Conservation (phyloP, 768 basidiomycete species). For the Leccinum variicolor region DNA sequence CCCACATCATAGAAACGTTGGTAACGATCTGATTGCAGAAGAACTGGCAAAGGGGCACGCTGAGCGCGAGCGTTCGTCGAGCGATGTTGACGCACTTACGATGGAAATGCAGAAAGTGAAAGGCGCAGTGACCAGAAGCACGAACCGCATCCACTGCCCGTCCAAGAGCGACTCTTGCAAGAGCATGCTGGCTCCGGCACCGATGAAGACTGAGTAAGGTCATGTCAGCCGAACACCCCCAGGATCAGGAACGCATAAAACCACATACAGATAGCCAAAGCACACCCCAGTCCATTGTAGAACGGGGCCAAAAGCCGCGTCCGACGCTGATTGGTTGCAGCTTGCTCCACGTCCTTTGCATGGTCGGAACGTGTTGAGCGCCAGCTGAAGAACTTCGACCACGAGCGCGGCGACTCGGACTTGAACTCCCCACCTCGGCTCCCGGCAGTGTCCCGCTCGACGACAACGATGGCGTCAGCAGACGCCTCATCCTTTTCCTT, state of each 20-base stretch:
- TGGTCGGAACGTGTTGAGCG: slow-evolving; percentile 42
- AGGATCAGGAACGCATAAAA: neutral
- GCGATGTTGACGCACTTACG: slow-evolving; percentile 38
- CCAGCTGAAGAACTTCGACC: slow-evolving; percentile 37
- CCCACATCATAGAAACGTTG: slow-evolving; percentile 57
- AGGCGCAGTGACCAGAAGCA: slow-evolving; percentile 60
- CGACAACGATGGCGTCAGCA: slow-evolving; percentile 6
- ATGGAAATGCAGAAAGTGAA: slow-evolving; percentile 75
- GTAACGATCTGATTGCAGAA: slow-evolving; percentile 67
- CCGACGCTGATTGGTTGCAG: slow-evolving; percentile 38
- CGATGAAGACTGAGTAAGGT: slow-evolving; percentile 57
- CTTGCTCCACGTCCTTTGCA: slow-evolving; percentile 52
- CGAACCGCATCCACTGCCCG: slow-evolving; percentile 57
- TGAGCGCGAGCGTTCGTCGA: neutral
- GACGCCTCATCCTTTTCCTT: slow-evolving; percentile 33
- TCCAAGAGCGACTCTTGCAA: slow-evolving; percentile 71
- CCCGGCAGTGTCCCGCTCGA: neutral
- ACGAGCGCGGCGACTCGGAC: neutral
- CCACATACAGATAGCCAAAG: slow-evolving; percentile 58
- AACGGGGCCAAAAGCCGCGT: slow-evolving; percentile 68
- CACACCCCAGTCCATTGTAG: slow-evolving; percentile 69
- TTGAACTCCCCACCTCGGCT: neutral
- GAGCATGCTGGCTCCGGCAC: slow-evolving; percentile 53
- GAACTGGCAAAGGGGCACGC: slow-evolving; percentile 44
- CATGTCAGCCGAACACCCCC: slow-evolving; percentile 1